phyloP scores from a whole-genome alignment of 306 rosid genomes.

The Gynostemma pentaphyllum region DNA sequence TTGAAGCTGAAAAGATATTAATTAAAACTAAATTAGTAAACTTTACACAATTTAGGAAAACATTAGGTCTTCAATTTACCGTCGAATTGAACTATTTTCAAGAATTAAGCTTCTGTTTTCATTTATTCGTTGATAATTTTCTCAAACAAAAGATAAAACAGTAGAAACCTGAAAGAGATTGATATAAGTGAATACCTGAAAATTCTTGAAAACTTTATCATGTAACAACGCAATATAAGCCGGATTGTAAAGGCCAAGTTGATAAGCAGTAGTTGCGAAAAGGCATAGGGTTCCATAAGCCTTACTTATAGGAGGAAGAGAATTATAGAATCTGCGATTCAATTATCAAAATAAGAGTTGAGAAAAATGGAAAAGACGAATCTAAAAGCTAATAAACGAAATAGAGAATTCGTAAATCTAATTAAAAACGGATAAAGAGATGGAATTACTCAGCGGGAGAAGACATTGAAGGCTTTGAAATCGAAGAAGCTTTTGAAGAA shows the following conservation, averaged over 20 bases:
- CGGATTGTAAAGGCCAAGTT: conserved; percentile 30
- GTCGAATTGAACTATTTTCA: background rate
- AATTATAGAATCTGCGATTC: conserved; percentile 47
- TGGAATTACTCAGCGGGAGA: conserved; percentile 80
- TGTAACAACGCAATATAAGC: conserved; percentile 26
- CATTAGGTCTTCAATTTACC: background rate
- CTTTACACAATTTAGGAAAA: background rate
- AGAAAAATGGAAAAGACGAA: background rate
- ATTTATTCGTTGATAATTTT: too few species aligned
- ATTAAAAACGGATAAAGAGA: background rate
- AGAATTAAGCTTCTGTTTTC: too few species aligned
- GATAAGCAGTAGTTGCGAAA: conserved; percentile 46
- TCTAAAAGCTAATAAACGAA: background rate
- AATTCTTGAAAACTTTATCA: conserved; percentile 27
- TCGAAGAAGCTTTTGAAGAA: background rate
- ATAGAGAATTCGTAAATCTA: background rate
- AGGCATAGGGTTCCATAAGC: conserved; percentile 76
- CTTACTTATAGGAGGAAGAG: conserved; percentile 93
- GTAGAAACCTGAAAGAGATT: background rate
- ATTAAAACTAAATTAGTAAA: background rate
- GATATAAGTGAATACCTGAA: conserved; percentile 49
- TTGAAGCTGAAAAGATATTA: background rate
- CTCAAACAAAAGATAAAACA: too few species aligned
- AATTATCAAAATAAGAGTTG: background rate
- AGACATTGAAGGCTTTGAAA: conserved; percentile 48